These are phyloP conservation scores for Penicillium rolfsii DNA, from an alignment of 2,329 filamentous ascomycete species.

Conservation along the genomic window DNA sequence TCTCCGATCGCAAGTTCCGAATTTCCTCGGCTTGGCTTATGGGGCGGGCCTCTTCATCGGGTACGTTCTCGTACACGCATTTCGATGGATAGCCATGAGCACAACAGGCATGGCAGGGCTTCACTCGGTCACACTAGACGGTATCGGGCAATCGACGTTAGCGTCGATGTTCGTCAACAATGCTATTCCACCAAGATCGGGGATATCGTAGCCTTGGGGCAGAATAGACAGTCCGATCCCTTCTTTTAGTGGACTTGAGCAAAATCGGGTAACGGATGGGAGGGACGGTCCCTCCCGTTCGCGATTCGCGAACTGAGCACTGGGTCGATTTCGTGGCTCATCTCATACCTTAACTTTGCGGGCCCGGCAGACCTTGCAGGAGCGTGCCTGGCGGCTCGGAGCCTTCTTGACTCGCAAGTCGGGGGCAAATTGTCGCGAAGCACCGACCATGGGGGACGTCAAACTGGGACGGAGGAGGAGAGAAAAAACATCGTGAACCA, in stretches of 20 bases:
- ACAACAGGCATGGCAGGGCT: conserved; percentile 46
- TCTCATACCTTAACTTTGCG: conserved; percentile 45
- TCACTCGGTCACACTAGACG: conserved; percentile 43
- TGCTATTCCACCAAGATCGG: not conserved
- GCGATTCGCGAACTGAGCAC: conserved; percentile 26
- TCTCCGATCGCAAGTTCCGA: conserved; percentile 39
- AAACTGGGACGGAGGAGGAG: conserved; percentile 17
- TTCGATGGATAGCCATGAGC: conserved; percentile 45
- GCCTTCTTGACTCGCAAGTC: conserved; percentile 33
- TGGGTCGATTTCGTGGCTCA: conserved; percentile 10
- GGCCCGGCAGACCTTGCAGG: conserved; percentile 43
- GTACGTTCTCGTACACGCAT: conserved; percentile 41
- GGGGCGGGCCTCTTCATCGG: conserved; percentile 39
- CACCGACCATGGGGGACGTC: conserved; percentile 27
- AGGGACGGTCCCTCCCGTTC: conserved; percentile 20
- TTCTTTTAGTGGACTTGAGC: not conserved
- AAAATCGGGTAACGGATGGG: conserved; percentile 12
- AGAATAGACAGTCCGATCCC: not conserved
- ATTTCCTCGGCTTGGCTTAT: conserved; percentile 45
- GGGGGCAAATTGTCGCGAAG: conserved; percentile 20
- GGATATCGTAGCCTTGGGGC: not conserved
- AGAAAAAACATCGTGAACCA: conserved; percentile 29
- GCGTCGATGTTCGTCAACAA: not conserved
- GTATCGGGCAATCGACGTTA: conserved; percentile 19
- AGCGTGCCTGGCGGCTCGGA: conserved; percentile 40